Percentiles rank a stretch among this genome's conserved stretches.
Conservation (phyloP, 1,284 basidiomycete species). For the Puccinia novopanici region DNA sequence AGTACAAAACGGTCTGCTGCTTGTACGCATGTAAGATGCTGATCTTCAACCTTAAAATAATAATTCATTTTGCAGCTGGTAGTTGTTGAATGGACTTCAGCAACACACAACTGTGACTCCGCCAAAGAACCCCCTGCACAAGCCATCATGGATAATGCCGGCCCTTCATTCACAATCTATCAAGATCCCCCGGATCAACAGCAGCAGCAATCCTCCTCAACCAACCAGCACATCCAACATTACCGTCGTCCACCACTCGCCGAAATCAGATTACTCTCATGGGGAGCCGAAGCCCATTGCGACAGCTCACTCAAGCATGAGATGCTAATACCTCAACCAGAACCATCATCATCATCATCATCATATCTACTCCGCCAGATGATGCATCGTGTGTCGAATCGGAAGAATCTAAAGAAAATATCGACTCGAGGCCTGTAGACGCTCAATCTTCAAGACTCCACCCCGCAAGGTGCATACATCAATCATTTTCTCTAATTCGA, state of each 20-base stretch:
- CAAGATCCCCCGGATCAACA: slow-evolving; percentile 28
- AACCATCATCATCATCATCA: not conserved
- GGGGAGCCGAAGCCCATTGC: slow-evolving; percentile 11
- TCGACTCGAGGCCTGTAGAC: slow-evolving; percentile 24
- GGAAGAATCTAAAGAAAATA: slow-evolving; percentile 30
- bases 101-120: not conserved
- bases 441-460: slow-evolving; percentile 26
- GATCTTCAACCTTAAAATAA: slow-evolving; percentile 9
- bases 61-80: not conserved
- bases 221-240: not conserved
- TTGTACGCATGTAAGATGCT: slow-evolving; percentile 5
- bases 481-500: not conserved
- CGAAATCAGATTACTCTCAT: slow-evolving; percentile 24
- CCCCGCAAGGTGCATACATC: slow-evolving; percentile 22
- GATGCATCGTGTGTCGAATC: not conserved
- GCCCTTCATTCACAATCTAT: slow-evolving; percentile 33
- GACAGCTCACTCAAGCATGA: slow-evolving; percentile 36
- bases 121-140: not conserved
- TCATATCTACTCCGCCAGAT: not conserved
- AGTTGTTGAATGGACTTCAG: slow-evolving; percentile 36
- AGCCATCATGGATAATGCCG: slow-evolving; percentile 12
- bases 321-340: slow-evolving; percentile 2
- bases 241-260: not conserved
- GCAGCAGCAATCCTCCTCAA: not conserved
- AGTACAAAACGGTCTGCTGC: no score